Percentiles rank a stretch among this genome's conserved stretches.
These are phyloP conservation scores for Scopulariopsis brevicaulis DNA, from an alignment of 2,329 filamentous ascomycete species.

Conservation along the genomic window DNA sequence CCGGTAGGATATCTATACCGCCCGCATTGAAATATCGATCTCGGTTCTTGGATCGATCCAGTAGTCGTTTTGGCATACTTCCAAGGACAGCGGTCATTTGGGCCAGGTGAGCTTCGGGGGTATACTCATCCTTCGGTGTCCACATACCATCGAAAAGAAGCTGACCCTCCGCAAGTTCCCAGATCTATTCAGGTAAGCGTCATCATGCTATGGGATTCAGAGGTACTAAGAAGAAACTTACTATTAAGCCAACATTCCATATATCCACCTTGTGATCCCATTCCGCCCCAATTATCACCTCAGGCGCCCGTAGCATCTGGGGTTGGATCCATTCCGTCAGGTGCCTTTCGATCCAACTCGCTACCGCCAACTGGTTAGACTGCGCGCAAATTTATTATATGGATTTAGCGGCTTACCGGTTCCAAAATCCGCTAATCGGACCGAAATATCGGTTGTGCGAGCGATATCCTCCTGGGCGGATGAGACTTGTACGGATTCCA, in stretches of 20 bases:
- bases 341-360: conserved; percentile 13
- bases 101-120: conserved; percentile 13
- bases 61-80: conserved; percentile 7
- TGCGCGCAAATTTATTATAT: background rate
- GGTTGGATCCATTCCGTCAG: conserved; percentile 16
- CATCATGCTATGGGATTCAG: background rate
- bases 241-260: conserved; percentile 12
- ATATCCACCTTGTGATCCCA: conserved; percentile 14
- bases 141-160: conserved; percentile 13
- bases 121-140: conserved; percentile 10
- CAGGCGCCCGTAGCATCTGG: conserved; percentile 12
- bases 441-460: conserved; percentile 4
- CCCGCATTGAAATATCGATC: background rate
- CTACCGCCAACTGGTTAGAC: conserved; percentile 2
- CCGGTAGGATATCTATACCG: background rate
- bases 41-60: conserved; percentile 4
- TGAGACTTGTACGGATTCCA: conserved; percentile 8
- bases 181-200: conserved; percentile 8
- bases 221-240: background rate
- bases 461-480: conserved; percentile 9
- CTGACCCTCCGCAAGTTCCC: conserved; percentile 11
- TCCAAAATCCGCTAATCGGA: conserved; percentile 12
- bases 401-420: conserved; percentile 7
- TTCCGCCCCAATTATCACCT: conserved; percentile 13
- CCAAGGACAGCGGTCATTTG: conserved; percentile 13